phyloP scores from a whole-genome alignment of 2,329 filamentous ascomycete genomes.

The Alternaria incomplexa region DNA sequence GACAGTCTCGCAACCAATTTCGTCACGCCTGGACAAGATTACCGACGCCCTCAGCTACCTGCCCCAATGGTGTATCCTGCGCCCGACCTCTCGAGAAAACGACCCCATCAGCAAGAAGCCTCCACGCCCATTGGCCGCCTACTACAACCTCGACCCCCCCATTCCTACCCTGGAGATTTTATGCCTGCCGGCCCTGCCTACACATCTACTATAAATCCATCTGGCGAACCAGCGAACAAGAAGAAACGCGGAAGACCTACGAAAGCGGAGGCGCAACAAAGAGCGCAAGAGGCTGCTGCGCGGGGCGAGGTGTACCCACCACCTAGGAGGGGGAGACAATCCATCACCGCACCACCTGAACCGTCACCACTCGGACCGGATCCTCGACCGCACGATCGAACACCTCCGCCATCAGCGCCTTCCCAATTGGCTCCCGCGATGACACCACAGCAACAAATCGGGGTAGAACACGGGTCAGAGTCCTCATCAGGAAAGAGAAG shows the following conservation, averaged over 20 bases:
- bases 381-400: conserved; percentile 31
- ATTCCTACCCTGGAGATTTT: conserved; percentile 42
- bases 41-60: conserved; percentile 38
- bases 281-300: conserved; percentile 50
- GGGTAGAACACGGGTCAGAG: conserved; percentile 37
- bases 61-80: conserved; percentile 40
- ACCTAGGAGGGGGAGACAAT: conserved; percentile 41
- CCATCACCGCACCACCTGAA: conserved; percentile 36
- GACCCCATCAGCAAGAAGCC: conserved; percentile 41
- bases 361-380: conserved; percentile 30
- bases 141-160: conserved; percentile 54
- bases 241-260: conserved; percentile 57
- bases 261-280: conserved; percentile 55
- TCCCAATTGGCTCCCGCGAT: conserved; percentile 24
- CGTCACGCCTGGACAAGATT: conserved; percentile 26
- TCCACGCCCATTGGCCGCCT: conserved; percentile 48
- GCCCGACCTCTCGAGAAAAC: conserved; percentile 45
- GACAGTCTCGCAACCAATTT: conserved; percentile 35
- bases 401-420: conserved; percentile 34
- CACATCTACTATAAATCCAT: conserved; percentile 30
- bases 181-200: conserved; percentile 38
- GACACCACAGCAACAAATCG: conserved; percentile 38
- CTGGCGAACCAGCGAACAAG: conserved; percentile 49
- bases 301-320: conserved; percentile 49
- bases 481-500: conserved; percentile 47